Evolutionary conservation across 2,329 filamentous ascomycete genomes (phyloP).

Genomic region (Cryoendolithus antarcticus): DNA sequence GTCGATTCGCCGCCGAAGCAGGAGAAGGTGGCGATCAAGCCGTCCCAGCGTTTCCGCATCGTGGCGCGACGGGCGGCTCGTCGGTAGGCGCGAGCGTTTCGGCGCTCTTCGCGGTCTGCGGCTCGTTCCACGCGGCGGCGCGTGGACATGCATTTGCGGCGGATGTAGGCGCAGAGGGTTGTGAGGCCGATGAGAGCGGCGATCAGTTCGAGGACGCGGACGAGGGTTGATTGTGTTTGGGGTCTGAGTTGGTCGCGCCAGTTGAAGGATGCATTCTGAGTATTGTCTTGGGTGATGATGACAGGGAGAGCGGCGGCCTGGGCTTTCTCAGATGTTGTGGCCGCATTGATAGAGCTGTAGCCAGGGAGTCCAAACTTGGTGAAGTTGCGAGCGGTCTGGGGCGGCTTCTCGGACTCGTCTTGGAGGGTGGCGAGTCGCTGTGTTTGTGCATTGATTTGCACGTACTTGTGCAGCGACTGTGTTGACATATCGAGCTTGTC

Average conservation of each 20-base stretch:
- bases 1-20: conserved; percentile 22
- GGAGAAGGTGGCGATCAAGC: conserved; percentile 17
- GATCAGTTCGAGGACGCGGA: conserved; percentile 31
- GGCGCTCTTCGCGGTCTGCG: conserved; percentile 42
- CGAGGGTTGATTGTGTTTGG: background rate
- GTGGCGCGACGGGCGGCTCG: conserved; percentile 40
- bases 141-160: conserved; percentile 36
- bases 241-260: too few relatives aligned
- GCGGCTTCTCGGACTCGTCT: too few relatives aligned
- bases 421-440: too few relatives aligned
- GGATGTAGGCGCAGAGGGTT: conserved; percentile 32
- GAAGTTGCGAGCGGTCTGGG: too few relatives aligned
- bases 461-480: too few relatives aligned
- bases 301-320: too few relatives aligned
- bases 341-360: too few relatives aligned
- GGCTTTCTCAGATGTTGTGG: too few relatives aligned
- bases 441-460: too few relatives aligned
- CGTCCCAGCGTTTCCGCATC: conserved; percentile 38
- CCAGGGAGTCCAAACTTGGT: too few relatives aligned
- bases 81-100: conserved; percentile 39
- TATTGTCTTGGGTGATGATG: too few relatives aligned
- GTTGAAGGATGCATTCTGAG: too few relatives aligned
- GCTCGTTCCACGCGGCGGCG: conserved; percentile 40
- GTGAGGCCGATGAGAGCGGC: conserved; percentile 32
- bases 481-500: conserved; percentile 17